Percentiles rank a stretch among this genome's conserved stretches.
Conservation (phyloP, 108 stramenopile species). For the Cyclostephanos invisitatus region DNA sequence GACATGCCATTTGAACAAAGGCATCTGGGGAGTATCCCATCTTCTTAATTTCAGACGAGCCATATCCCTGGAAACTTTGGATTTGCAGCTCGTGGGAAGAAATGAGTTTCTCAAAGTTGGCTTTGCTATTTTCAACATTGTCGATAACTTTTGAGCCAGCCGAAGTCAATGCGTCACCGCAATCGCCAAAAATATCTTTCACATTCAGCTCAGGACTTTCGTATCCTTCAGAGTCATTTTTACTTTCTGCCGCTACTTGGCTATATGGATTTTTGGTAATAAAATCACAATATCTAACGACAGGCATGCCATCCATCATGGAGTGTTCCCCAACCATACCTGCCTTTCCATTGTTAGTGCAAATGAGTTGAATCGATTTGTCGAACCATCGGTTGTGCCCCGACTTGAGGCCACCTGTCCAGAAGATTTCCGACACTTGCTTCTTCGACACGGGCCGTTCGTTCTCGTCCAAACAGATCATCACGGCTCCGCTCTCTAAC, state of each 20-base stretch:
- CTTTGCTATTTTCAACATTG: constrained; percentile 29
- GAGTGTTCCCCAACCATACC: constrained; percentile 85
- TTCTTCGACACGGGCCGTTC: constrained; percentile 57
- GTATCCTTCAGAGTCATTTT: constrained; percentile 16
- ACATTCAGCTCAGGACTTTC: constrained; percentile 50
- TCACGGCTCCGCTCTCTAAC: constrained; percentile 75
- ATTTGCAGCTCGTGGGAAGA: constrained; percentile 55
- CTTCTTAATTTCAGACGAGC: constrained; percentile 72
- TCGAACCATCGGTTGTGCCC: constrained; percentile 89
- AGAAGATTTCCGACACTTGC: constrained; percentile 58
- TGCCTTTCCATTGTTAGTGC: constrained; percentile 83
- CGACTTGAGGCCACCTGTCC: constrained; percentile 52
- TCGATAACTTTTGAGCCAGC: constrained; percentile 28
- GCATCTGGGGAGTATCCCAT: constrained; percentile 86
- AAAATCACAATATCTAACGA: constrained; percentile 66
- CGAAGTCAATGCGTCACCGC: constrained; percentile 30
- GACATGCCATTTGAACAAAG: constrained; percentile 86
- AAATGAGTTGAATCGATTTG: constrained; percentile 85
- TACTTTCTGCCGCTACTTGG: constrained; percentile 40
- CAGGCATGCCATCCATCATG: constrained; percentile 94
- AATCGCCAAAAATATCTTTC: constrained; percentile 64
- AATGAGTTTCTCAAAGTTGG: constrained; percentile 50
- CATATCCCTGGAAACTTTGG: constrained; percentile 79
- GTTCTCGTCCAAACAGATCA: constrained; percentile 80
- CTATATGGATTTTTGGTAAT: constrained; percentile 61